phyloP scores from a whole-genome alignment of 2,329 filamentous ascomycete genomes.

The Arthrobotrys pseudoclavata region DNA sequence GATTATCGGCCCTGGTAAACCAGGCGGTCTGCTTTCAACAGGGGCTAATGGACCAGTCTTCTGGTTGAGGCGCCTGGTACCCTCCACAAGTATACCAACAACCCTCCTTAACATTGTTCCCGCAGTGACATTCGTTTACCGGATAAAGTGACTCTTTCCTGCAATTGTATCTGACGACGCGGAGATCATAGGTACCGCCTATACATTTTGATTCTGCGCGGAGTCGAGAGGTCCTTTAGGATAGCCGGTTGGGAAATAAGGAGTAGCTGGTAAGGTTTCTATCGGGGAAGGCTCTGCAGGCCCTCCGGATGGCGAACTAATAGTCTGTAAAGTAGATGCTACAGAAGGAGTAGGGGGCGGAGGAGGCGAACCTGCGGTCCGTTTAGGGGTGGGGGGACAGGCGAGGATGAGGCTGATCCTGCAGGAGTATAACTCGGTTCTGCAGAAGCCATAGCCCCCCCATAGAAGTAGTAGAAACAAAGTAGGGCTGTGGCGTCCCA shows the following conservation, averaged over 20 bases:
- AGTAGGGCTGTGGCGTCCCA: constrained; percentile 1
- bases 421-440: constrained; percentile 3
- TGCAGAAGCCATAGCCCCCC: not conserved
- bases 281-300: constrained; percentile 18
- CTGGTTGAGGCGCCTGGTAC: constrained; percentile 9
- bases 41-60: constrained; percentile 36
- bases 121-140: constrained; percentile 43
- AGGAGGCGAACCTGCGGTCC: constrained; percentile 8
- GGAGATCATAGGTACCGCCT: constrained; percentile 35
- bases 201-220: constrained; percentile 39
- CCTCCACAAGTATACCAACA: constrained; percentile 47
- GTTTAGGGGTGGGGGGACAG: constrained; percentile 18
- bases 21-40: constrained; percentile 30
- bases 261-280: not conserved
- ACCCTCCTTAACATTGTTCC: constrained; percentile 53
- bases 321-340: not conserved
- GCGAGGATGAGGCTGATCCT: constrained; percentile 20
- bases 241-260: not conserved
- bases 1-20: constrained; percentile 25
- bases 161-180: constrained; percentile 48
- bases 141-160: constrained; percentile 7
- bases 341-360: not conserved
- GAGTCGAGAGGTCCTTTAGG: constrained; percentile 40
- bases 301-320: constrained; percentile 4
- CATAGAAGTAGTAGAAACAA: constrained; percentile 5